Evolutionary conservation across 371 early-diverging fungal genomes (phyloP), one percentile per base, ranked within the genome.

Genomic region (Capillidium rhysosporum): DNA sequence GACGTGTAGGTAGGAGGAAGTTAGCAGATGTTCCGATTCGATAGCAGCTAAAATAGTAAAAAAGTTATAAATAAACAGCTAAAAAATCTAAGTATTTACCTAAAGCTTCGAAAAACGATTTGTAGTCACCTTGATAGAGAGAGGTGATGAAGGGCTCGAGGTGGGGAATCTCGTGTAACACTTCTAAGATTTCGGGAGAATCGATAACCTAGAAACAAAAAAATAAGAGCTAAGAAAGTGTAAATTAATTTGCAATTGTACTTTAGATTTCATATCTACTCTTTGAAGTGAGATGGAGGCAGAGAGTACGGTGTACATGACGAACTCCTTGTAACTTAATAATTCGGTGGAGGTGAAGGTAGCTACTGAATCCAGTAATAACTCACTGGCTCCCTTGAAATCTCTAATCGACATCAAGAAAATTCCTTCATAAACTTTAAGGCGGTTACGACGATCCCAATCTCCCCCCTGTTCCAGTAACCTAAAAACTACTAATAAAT

Each of bases 401-500:
- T 98, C 85, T 49, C 98, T 85, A 58, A 85, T 81, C 20, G 91
- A 85, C 74, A 98, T 78, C 59, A 78, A 64, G 72, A 88, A 92
- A 23, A 96, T 72, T 49, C 93, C 98, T 61, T 97, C 87, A 62
- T 98, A 95, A 0, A 96, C 97, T 75, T 98, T 98, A 41, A 97
- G 79, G 54, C 98, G 82, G 72, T 99, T 99, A 57, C 96, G 84
- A 58, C 98, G 80, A 70, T 98, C 99, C 99, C 99, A 99, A 73
- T 99, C 99, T 25, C 98, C 96, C 38, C 96, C 97, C 67, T 89
- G 86, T 62, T 98, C 93, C 54, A 95, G 87, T 57, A 94, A 70
- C 45, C 88, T 80, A 55, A 16, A 4, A 40, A 1, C 39, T 3
- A 24, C 12, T 28, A 16, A 38, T 7, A 56, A 16, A 23, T 34